These are phyloP conservation scores for Trichophyton equinum DNA, from an alignment of 2,329 filamentous ascomycete genomes.

Conservation along the genomic window DNA sequence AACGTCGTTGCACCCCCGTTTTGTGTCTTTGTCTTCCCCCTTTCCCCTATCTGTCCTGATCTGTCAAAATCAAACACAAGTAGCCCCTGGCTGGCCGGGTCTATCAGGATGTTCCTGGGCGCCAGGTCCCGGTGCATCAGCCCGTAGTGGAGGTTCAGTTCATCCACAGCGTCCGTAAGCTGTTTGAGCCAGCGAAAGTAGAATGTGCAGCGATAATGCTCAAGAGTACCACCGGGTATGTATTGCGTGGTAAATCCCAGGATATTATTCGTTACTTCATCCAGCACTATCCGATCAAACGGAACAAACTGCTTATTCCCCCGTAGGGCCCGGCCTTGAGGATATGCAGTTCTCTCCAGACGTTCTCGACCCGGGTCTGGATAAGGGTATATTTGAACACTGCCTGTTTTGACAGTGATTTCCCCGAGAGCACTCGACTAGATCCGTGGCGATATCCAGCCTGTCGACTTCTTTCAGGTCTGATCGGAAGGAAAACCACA, in stretches of 20 bases:
- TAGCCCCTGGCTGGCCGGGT: constrained; percentile 2
- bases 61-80: constrained; percentile 7
- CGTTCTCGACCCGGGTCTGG: constrained; percentile 4
- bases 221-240: constrained; percentile 8
- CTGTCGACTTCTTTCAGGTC: constrained; percentile 8
- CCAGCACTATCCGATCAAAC: constrained; percentile 8
- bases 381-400: constrained; percentile 10
- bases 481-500: neutral
- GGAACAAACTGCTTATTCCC: constrained; percentile 2
- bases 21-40: neutral
- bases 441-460: constrained; percentile 5
- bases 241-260: constrained; percentile 5
- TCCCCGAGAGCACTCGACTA: neutral
- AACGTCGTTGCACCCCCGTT: neutral
- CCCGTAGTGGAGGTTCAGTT: constrained; percentile 7
- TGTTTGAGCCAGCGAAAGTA: constrained; percentile 10
- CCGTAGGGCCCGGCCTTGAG: constrained; percentile 5
- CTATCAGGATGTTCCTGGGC: constrained; percentile 8
- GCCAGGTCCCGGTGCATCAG: constrained; percentile 10
- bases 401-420: neutral
- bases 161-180: constrained; percentile 8
- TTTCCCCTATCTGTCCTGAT: constrained; percentile 3
- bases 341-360: constrained; percentile 8
- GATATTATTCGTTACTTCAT: constrained; percentile 6
- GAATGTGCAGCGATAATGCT: constrained; percentile 5